Base-by-base conservation (phyloP, 169 alveolate genomes). In the Eimeria falciformis region DNA sequence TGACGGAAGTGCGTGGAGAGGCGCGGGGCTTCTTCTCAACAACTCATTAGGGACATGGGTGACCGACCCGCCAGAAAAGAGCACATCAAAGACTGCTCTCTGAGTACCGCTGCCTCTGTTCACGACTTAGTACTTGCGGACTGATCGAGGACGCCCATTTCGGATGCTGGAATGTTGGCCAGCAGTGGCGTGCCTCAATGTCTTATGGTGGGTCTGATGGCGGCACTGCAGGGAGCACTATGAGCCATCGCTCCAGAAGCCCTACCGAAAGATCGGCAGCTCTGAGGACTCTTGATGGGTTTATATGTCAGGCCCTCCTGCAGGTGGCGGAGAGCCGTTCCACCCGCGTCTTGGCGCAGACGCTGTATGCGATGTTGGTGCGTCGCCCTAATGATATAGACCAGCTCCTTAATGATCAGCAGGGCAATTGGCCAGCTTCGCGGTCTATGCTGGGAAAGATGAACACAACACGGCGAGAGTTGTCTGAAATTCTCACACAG, bases 11-110 rank as follows among this genome's bases (percentile, higher is more conserved):
- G 71, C 33, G 21, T 47, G 23, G 55, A 45, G 27, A 23, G 69
- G 50, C 55, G 11, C 88, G 55, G 14, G 69, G 27, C 29, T 23
- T 27, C 69, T 78, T 11, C 88, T 78, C 29, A 46, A 50, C 62
- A 55, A 29, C 78, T 53, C 90, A n/a, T 53, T 81, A 58, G 14
- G 56, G 77, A 81, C 90, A 5, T 81, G 90, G 90, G 46, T 81
- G 58, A 4, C 27, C 56, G 58, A 4, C 27, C 56, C 90, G 75
- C 53, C 90, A 53, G 75, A 29, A 68, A 56, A 37, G 21, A 68
- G 21, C 77, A 55, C 77, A 81, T n/a, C 77, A 71, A 81, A 37
- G 40, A 21, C 78, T 81, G 3, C 17, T 14, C 46, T 18, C 7
- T n/a, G 90, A 53, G 75, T 81, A 55, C 77, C 56, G 45, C 43